These are phyloP conservation scores for Neonectria magnoliae DNA, from an alignment of 2,329 filamentous ascomycete species.

Conservation along the genomic window DNA sequence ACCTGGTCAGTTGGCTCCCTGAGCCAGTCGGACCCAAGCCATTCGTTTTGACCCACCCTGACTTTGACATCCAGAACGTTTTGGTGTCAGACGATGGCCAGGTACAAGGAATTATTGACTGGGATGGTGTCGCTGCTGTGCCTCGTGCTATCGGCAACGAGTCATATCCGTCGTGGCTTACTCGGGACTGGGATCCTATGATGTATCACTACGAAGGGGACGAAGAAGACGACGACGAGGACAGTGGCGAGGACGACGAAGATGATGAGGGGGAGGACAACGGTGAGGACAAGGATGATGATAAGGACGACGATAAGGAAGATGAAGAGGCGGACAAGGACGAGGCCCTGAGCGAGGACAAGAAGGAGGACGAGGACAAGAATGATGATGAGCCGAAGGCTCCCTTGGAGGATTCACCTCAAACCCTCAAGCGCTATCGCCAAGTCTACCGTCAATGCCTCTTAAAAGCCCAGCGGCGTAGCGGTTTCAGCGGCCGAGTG, in stretches of 20 bases:
- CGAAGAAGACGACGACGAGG: too few relatives aligned
- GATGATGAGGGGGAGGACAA: too few relatives aligned
- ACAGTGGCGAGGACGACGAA: too few relatives aligned
- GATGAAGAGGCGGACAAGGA: too few relatives aligned
- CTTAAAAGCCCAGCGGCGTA: neutral
- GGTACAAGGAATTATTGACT: conserved; percentile 44
- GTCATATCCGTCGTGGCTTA: conserved; percentile 28
- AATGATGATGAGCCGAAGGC: neutral
- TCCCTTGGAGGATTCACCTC: conserved; percentile 17
- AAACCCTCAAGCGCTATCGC: conserved; percentile 17
- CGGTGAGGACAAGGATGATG: too few relatives aligned
- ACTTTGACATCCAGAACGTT: conserved; percentile 46
- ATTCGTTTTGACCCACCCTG: conserved; percentile 43
- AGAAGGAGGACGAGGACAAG: neutral
- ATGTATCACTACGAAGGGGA: too few relatives aligned
- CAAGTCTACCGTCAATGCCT: neutral
- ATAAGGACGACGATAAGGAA: too few relatives aligned
- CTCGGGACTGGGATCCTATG: conserved; percentile 31
- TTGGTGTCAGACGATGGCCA: conserved; percentile 43
- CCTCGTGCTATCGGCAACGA: conserved; percentile 40
- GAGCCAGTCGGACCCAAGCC: neutral
- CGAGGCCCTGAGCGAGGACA: neutral
- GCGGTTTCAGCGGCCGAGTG: neutral
- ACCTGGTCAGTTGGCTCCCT: conserved; percentile 11
- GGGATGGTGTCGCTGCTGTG: conserved; percentile 39